phyloP scores from a whole-genome alignment of 2,329 filamentous ascomycete species.

The Aspergillus thermomutatus region DNA sequence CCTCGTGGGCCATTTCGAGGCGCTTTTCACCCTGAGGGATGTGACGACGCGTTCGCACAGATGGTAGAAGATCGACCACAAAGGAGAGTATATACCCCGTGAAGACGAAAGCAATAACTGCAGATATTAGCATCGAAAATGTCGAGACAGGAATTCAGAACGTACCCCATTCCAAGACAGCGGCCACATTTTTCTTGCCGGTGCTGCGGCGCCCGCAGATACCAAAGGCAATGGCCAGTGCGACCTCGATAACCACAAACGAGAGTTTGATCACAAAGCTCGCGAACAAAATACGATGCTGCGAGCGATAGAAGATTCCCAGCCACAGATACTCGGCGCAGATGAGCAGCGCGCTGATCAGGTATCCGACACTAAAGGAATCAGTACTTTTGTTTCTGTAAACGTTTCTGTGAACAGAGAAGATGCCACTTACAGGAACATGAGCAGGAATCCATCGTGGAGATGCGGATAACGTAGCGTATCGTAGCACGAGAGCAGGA shows the following conservation, averaged over 20 bases:
- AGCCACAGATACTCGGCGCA: constrained; percentile 88
- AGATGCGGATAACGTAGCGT: constrained; percentile 63
- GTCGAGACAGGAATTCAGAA: neutral
- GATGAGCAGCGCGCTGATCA: constrained; percentile 80
- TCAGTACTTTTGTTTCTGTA: neutral
- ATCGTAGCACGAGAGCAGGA: constrained; percentile 82
- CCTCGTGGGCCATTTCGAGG: constrained; percentile 21
- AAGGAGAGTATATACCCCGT: constrained; percentile 86
- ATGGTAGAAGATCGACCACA: constrained; percentile 80
- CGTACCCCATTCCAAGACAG: constrained; percentile 69
- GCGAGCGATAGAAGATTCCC: constrained; percentile 68
- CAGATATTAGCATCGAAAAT: neutral
- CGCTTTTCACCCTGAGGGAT: constrained; percentile 42
- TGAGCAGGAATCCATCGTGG: constrained; percentile 72
- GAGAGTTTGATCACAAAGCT: constrained; percentile 85
- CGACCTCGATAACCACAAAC: constrained; percentile 79
- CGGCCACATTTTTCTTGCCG: constrained; percentile 61
- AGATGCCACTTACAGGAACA: constrained; percentile 64
- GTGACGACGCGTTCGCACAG: constrained; percentile 58
- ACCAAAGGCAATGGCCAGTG: constrained; percentile 65
- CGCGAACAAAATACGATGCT: constrained; percentile 67
- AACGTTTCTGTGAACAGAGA: too few species aligned
- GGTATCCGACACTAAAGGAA: constrained; percentile 60
- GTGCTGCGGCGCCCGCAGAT: constrained; percentile 38
- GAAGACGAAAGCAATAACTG: constrained; percentile 73